A percentile compares a stretch with the other conserved stretches of the same genome.
Evolutionary conservation across 116 monocot species (phyloP).

Genomic region (Dioscorea cayenensis): DNA sequence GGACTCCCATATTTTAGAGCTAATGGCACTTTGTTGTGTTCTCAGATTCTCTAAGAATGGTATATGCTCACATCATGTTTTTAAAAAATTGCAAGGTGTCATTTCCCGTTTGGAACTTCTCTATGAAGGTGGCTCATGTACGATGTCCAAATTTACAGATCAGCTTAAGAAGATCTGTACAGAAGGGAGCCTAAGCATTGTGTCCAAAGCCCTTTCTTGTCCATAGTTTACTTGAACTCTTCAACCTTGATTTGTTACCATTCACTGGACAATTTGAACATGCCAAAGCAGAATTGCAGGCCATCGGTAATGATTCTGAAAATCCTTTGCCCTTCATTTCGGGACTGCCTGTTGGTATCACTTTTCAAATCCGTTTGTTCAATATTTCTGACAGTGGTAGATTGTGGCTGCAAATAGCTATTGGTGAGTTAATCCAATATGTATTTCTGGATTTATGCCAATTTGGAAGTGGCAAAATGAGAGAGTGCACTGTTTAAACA

Average conservation of each 20-base stretch:
- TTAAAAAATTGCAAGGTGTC: slow-evolving; percentile 30
- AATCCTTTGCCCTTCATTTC: slow-evolving; percentile 46
- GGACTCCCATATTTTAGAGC: slow-evolving; percentile 59
- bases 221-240: slow-evolving; percentile 35
- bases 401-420: slow-evolving; percentile 58
- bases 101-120: slow-evolving; percentile 38
- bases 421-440: slow-evolving; percentile 36
- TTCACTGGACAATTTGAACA: slow-evolving; percentile 34
- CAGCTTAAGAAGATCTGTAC: slow-evolving; percentile 34
- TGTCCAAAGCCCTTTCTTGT: slow-evolving; percentile 6
- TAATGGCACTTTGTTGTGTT: slow-evolving; percentile 44
- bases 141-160: slow-evolving; percentile 49
- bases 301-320: slow-evolving; percentile 48
- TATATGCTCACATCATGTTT: slow-evolving; percentile 8
- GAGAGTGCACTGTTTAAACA: slow-evolving; percentile 20
- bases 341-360: slow-evolving; percentile 75
- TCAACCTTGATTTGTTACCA: slow-evolving; percentile 23
- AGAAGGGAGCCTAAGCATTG: slow-evolving; percentile 5
- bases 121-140: slow-evolving; percentile 17
- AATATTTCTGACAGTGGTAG: slow-evolving; percentile 34
- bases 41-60: slow-evolving; percentile 32
- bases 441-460: slow-evolving; percentile 40
- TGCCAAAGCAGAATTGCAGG: slow-evolving; percentile 52
- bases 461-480: slow-evolving; percentile 30
- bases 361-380: slow-evolving; percentile 38